A percentile compares a stretch with the other conserved stretches of the same genome.
phyloP scores from a whole-genome alignment of 805 yeast species.

The Saturnispora quitensis region DNA sequence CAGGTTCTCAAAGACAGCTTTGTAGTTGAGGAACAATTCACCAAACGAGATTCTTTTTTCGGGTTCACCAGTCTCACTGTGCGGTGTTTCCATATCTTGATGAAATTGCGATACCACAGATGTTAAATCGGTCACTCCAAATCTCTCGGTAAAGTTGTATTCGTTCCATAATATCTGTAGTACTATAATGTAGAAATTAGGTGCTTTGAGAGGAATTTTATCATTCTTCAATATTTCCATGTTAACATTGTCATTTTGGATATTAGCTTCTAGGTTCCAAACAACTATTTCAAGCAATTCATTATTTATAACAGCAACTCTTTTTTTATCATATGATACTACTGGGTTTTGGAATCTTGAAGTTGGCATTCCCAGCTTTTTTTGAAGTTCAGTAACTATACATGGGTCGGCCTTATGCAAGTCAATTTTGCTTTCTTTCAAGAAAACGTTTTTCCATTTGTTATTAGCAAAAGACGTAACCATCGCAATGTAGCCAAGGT shows the following conservation, averaged over 20 bases:
- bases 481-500: conserved; percentile 18
- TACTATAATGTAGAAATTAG: conserved; percentile 20
- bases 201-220: conserved; percentile 20
- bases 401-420: background rate
- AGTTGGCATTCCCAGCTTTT: background rate
- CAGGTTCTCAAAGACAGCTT: conserved; percentile 16
- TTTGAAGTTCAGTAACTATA: background rate
- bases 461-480: conserved; percentile 1
- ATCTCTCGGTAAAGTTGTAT: background rate
- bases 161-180: conserved; percentile 19
- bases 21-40: conserved; percentile 19
- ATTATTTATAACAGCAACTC: conserved; percentile 1
- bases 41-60: conserved; percentile 8
- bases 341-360: background rate
- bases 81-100: background rate
- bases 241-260: conserved; percentile 1
- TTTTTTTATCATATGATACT: background rate
- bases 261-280: conserved; percentile 2
- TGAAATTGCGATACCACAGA: background rate
- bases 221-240: conserved; percentile 14
- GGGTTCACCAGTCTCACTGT: background rate
- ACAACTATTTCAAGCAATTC: background rate
- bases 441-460: background rate
- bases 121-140: conserved; percentile 2
- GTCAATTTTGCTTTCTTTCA: background rate